Conservation (phyloP, 306 rosid species). For the Benincasa hispida region DNA sequence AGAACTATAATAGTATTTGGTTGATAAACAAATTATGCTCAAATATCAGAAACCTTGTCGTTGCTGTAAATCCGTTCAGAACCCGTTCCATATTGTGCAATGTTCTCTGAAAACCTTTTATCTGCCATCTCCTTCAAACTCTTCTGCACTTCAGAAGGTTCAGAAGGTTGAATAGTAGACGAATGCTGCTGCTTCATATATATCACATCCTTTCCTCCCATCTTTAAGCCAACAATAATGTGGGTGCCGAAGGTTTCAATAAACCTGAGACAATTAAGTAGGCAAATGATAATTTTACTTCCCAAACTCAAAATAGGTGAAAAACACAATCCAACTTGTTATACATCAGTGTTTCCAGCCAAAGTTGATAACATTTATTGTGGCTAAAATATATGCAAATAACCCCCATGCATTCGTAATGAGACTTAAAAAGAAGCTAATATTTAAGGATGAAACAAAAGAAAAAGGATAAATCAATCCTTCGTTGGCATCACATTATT, state of each 20-base stretch:
- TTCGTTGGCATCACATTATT: background rate
- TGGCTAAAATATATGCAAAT: background rate
- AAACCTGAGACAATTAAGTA: constrained; percentile 39
- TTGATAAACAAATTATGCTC: background rate
- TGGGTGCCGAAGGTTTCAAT: constrained; percentile 90
- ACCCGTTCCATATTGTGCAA: constrained; percentile 36
- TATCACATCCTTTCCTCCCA: constrained; percentile 97
- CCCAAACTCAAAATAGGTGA: background rate
- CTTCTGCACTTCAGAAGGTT: constrained; percentile 82
- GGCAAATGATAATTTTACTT: background rate
- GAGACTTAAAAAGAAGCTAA: background rate
- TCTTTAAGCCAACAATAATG: constrained; percentile 84
- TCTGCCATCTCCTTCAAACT: constrained; percentile 85
- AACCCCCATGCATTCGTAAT: background rate
- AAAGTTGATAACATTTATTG: background rate
- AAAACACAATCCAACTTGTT: background rate
- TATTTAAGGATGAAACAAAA: background rate
- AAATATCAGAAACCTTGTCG: constrained; percentile 38
- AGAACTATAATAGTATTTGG: background rate
- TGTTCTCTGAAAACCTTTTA: constrained; percentile 59
- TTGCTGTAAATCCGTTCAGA: constrained; percentile 55
- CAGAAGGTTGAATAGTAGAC: constrained; percentile 77
- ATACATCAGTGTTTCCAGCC: background rate
- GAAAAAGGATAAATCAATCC: background rate
- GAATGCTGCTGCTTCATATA: constrained; percentile 93